These are phyloP conservation scores for Fusarium coffeatum DNA, from an alignment of 2,329 filamentous ascomycete species.

Conservation along the genomic window DNA sequence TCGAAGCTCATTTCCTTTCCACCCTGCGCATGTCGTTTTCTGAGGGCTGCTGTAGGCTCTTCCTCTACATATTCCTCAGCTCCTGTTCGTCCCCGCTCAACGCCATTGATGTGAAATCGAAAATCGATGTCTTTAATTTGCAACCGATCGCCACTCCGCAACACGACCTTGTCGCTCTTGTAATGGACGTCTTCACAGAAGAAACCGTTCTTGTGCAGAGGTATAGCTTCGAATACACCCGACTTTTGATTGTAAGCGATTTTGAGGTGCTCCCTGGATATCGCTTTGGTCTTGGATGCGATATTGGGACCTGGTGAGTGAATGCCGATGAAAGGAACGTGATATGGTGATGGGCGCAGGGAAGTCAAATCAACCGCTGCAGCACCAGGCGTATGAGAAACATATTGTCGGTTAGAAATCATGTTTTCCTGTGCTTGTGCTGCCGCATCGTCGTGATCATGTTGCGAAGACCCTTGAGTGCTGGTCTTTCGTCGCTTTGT, in stretches of 20 bases:
- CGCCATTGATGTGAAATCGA: conserved; percentile 74
- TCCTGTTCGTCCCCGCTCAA: conserved; percentile 67
- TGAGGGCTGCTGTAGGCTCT: conserved; percentile 54
- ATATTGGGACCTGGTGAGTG: conserved; percentile 75
- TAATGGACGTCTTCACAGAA: conserved; percentile 73
- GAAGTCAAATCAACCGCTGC: conserved; percentile 69
- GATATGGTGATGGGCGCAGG: conserved; percentile 69
- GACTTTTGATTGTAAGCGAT: conserved; percentile 75
- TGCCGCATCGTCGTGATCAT: conserved; percentile 56
- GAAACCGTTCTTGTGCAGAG: conserved; percentile 73
- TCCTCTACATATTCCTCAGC: conserved; percentile 67
- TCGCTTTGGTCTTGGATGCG: conserved; percentile 73
- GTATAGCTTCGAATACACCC: conserved; percentile 72
- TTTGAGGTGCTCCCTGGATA: conserved; percentile 78
- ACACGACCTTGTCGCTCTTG: conserved; percentile 64
- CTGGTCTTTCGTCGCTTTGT: conserved; percentile 61
- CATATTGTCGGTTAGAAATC: conserved; percentile 69
- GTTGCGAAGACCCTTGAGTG: conserved; percentile 56
- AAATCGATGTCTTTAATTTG: conserved; percentile 79
- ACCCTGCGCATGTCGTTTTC: conserved; percentile 64
- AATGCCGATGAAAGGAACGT: conserved; percentile 76
- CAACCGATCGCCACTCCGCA: conserved; percentile 74
- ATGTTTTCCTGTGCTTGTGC: conserved; percentile 56
- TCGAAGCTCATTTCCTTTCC: conserved; percentile 80
- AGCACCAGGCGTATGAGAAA: conserved; percentile 69